Conservation (phyloP, 73 alveolate genomes). For the Effrenium voratum region DNA sequence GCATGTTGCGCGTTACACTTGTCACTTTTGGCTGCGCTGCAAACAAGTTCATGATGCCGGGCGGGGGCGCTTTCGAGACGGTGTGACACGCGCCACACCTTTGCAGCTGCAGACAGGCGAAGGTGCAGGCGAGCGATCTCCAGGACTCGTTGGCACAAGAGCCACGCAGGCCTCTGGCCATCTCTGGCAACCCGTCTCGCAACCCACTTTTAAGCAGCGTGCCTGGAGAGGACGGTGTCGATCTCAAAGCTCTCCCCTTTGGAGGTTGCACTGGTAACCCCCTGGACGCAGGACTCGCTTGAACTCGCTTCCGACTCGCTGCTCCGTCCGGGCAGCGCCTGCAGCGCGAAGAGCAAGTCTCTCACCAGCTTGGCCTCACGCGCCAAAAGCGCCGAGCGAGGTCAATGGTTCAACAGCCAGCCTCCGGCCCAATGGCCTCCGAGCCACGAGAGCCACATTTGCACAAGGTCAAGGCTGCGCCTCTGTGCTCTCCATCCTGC, state of each 20-base stretch:
- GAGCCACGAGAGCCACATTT: not conserved
- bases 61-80: too few relatives aligned
- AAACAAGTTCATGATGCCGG: too few relatives aligned
- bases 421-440: not conserved
- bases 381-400: not conserved
- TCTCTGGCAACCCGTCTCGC: too few relatives aligned
- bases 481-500: not conserved
- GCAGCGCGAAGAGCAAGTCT: conserved; percentile 71
- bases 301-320: too few relatives aligned
- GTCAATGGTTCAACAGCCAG: not conserved
- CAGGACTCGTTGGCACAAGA: conserved; percentile 36
- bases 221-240: too few relatives aligned
- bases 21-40: too few relatives aligned
- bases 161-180: conserved; percentile 83
- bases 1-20: too few relatives aligned
- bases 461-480: not conserved
- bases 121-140: conserved; percentile 61
- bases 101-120: conserved; percentile 28
- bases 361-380: conserved; percentile 75
- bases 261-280: too few relatives aligned
- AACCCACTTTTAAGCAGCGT: too few relatives aligned
- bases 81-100: too few relatives aligned
- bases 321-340: not conserved
- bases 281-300: too few relatives aligned
- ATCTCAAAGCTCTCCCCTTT: too few relatives aligned